phyloP scores from a whole-genome alignment of 768 basidiomycete species.

The Termitomyces sp. region DNA sequence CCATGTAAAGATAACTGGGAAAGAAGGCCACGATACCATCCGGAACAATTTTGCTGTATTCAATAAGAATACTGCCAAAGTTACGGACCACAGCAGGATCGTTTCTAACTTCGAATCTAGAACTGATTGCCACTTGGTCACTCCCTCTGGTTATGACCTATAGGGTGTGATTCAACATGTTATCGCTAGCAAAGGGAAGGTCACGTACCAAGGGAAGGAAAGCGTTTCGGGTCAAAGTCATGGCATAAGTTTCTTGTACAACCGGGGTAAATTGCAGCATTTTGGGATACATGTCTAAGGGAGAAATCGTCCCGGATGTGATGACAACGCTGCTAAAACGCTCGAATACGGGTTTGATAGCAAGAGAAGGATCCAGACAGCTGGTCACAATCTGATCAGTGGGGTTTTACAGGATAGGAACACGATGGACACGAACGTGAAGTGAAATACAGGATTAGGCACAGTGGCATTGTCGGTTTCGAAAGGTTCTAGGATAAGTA shows the following conservation, averaged over 20 bases:
- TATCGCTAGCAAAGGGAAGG: background rate
- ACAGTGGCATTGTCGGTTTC: slow-evolving; percentile 99
- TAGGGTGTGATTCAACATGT: background rate
- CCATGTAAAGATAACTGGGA: slow-evolving; percentile 99
- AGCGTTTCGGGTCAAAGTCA: slow-evolving; percentile 95
- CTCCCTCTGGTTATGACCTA: slow-evolving; percentile 97
- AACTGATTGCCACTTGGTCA: slow-evolving; percentile 98
- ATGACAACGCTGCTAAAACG: slow-evolving; percentile 98
- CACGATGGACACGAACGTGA: slow-evolving; percentile 58
- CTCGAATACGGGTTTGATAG: slow-evolving; percentile 97
- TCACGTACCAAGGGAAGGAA: slow-evolving; percentile 84
- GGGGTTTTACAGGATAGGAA: background rate
- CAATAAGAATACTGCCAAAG: slow-evolving; percentile 96
- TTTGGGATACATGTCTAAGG: slow-evolving; percentile 99
- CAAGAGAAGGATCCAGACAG: slow-evolving; percentile 95
- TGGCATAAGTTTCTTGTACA: slow-evolving; percentile 94
- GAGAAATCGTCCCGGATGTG: slow-evolving; percentile 97
- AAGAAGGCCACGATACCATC: slow-evolving; percentile 99
- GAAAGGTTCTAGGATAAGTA: slow-evolving; percentile 95
- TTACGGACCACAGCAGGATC: slow-evolving; percentile 99
- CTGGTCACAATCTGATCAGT: slow-evolving; percentile 37
- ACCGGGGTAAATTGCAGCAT: slow-evolving; percentile 98
- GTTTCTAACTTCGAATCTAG: slow-evolving; percentile 97
- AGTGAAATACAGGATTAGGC: slow-evolving; percentile 97
- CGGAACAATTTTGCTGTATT: slow-evolving; percentile 97